Evolutionary conservation across 345 rosid genomes (phyloP), one percentile per base, ranked within the genome.

Genomic region (Citrus medica): DNA sequence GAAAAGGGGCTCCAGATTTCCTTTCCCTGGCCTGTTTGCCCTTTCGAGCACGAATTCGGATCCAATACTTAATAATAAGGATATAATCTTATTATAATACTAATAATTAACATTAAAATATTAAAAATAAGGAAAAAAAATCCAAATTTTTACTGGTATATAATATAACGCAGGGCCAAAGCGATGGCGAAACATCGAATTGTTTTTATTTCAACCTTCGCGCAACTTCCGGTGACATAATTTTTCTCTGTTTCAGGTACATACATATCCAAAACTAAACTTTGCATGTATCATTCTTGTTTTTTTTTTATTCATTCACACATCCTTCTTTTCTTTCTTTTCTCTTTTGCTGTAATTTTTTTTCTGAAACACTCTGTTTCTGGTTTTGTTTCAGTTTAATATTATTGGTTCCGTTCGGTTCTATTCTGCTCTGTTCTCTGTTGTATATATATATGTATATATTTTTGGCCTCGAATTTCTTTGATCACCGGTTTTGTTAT

Each of bases 181-280:
- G 1, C 24, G n/a, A 46, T 17, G 25, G 2, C 56, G 30, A 69
- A 46, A 27, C 13, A 19, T 46, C 53, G 16, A 51, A 5, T 17
- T 51, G 56, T 46, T 51, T 14, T 17, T 71, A 35, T 71, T 14
- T 30, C 42, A 51, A 51, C 5, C 17, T 30, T 32, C 74, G 62
- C 74, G 63, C 62, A 71, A 30, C 62, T 53, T 53, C 62, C 28
- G 42, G 74, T 30, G 59, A 33, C 13, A 51, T 53, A 22, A 30
- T 53, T 33, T 53, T 60, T 71, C 62, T 53, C 27, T 22, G 14
- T 69, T 71, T 71, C 74, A 53, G 74, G 74, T 71, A 53, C 9
- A 30, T 28, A 28, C 2, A 21, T 46, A 12, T 27, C 25, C 12
- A 71, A 19, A 0, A 24, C 58, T 9, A 32, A 30, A 65, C 40